Conservation (phyloP, 176 grass and related monocot genomes). For the Hordeum marinum region DNA sequence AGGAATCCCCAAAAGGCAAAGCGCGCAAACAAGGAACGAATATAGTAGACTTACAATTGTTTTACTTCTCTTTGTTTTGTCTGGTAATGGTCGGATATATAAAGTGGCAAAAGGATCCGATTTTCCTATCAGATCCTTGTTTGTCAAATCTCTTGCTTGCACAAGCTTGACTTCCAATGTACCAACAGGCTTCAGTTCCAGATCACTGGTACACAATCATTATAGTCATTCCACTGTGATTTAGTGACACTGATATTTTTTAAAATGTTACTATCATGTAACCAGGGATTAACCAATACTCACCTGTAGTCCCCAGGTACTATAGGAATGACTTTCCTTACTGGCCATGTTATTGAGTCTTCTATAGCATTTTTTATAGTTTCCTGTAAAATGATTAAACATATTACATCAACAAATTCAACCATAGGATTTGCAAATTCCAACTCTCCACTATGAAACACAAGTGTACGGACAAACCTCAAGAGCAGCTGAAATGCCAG, state of each 20-base stretch:
- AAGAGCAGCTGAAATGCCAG: conserved; percentile 92
- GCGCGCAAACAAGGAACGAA: background rate
- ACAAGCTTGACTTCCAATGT: conserved; percentile 96
- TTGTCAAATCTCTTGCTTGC: conserved; percentile 78
- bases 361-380: conserved; percentile 96
- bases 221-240: conserved; percentile 15
- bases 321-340: conserved; percentile 92
- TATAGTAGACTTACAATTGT: conserved; percentile 67
- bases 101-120: conserved; percentile 86
- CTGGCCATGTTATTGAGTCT: conserved; percentile 93
- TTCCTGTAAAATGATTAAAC: conserved; percentile 44
- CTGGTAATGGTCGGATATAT: conserved; percentile 74
- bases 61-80: conserved; percentile 97
- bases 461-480: conserved; percentile 45
- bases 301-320: conserved; percentile 97
- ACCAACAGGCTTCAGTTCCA: conserved; percentile 94
- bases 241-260: background rate
- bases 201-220: conserved; percentile 51
- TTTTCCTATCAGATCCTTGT: conserved; percentile 99
- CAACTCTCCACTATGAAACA: conserved; percentile 7
- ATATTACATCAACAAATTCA: conserved; percentile 15
- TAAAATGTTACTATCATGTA: background rate
- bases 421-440: background rate
- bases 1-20: background rate
- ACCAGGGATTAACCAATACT: background rate